A percentile compares a stretch with the other conserved stretches of the same genome.
Conservation (phyloP, 2,329 filamentous ascomycete genomes). For the Fusarium nodosum region DNA sequence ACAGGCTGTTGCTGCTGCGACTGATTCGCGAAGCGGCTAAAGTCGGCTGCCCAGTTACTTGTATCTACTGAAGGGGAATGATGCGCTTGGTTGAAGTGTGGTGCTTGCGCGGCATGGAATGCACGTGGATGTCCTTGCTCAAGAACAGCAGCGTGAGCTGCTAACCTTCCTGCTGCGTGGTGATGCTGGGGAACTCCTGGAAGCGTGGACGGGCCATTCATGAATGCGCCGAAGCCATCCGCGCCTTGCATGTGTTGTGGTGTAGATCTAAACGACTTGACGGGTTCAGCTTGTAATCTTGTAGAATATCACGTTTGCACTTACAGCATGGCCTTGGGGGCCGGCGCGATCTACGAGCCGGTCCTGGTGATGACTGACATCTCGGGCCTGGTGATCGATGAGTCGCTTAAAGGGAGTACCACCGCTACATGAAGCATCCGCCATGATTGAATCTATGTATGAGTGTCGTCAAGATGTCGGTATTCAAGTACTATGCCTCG, state of each 20-base stretch:
- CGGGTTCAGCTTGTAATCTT: neutral
- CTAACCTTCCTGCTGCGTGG: constrained; percentile 54
- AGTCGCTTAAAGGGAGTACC: constrained; percentile 60
- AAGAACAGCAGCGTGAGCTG: constrained; percentile 54
- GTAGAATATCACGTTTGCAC: constrained; percentile 16
- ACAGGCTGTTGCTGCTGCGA: constrained; percentile 46
- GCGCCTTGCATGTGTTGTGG: constrained; percentile 49
- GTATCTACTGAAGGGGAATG: constrained; percentile 45
- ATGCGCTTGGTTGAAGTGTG: constrained; percentile 46
- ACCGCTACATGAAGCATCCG: constrained; percentile 59
- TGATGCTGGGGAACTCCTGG: constrained; percentile 53
- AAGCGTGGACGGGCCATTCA: constrained; percentile 50
- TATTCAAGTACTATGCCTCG: constrained; percentile 35
- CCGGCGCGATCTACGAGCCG: constrained; percentile 53
- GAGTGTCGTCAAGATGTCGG: constrained; percentile 8
- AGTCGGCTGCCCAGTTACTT: constrained; percentile 57
- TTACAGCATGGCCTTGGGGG: constrained; percentile 51
- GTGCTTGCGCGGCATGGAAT: constrained; percentile 41
- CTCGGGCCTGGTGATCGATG: constrained; percentile 58
- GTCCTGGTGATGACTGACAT: constrained; percentile 59
- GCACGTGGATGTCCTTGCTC: constrained; percentile 47
- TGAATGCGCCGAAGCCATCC: constrained; percentile 55
- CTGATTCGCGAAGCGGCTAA: constrained; percentile 52
- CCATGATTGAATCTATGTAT: constrained; percentile 50
- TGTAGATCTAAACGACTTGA: constrained; percentile 55